Evolutionary conservation across 805 yeast species (phyloP), one percentile per base, ranked within the genome.

Genomic region (Candida maris): DNA sequence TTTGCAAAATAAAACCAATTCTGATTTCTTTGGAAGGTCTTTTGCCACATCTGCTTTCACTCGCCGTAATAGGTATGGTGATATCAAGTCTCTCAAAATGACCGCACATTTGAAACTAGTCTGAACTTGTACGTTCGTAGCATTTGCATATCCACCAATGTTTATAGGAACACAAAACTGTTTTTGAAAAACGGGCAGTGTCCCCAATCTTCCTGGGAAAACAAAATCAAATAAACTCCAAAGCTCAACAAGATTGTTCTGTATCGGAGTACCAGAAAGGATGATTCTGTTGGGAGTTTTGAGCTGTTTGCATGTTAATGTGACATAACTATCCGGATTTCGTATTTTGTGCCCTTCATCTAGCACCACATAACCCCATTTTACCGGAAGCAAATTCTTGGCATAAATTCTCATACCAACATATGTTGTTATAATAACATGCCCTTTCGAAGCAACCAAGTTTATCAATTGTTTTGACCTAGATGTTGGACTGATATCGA

Each of bases 281-380:
- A 93, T 91, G 3, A 93, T 69, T 45, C 98, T 67, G 57, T 93
- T 80, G n/a, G 79, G 77, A 0, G 97, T 87, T 50, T 77, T 79
- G 30, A 93, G 58, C 47, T 83, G 87, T 56, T 93, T 93, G 60
- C 96, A 85, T 0, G 84, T 71, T 23, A 93, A 64, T 0, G 97
- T 82, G 5, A 93, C 83, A 36, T 80, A 94, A 38, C 93, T 79
- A 53, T 93, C 88, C 0, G 98, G 97, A 55, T 93, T 93, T 49
- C 97, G 70, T 37, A 93, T 93, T 61, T 91, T 93, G 60, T 93
- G 98, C 2, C 98, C 98, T 57, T 93, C 98, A 61, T 91, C 98
- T 8, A 91, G 62, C 1, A 91, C 86, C 13, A 81, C 91, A 54
- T 89, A 91, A 1, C 89, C 88, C 97, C 97, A 93, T 30, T 75